Evolutionary conservation across 2,329 filamentous ascomycete genomes (phyloP).

Genomic region (Cytospora mali): DNA sequence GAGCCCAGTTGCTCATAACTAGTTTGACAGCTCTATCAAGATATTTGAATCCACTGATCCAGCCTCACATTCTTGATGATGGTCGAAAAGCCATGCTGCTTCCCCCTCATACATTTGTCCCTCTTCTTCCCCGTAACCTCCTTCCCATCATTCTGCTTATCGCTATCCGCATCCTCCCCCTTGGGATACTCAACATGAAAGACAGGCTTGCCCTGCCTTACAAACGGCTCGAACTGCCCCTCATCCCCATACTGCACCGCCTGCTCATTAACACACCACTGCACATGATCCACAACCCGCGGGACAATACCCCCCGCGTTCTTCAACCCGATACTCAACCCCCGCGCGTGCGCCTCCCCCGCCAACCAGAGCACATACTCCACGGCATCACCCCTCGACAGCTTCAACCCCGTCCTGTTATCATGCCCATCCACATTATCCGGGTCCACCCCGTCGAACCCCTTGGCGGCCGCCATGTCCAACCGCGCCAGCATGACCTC

Average conservation of each 20-base stretch:
- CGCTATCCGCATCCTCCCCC: slow-evolving; percentile 32
- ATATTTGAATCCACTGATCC: slow-evolving; percentile 26
- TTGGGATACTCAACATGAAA: slow-evolving; percentile 65
- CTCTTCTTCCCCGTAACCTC: slow-evolving; percentile 41
- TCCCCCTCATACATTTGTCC: slow-evolving; percentile 31
- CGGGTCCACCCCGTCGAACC: slow-evolving; percentile 61
- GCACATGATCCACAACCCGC: slow-evolving; percentile 41
- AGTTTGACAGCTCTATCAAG: not conserved
- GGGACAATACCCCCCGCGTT: slow-evolving; percentile 55
- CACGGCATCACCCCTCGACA: slow-evolving; percentile 51
- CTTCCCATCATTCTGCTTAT: slow-evolving; percentile 36
- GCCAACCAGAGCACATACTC: slow-evolving; percentile 56
- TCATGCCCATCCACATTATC: slow-evolving; percentile 61
- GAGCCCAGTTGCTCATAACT: not conserved
- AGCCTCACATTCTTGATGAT: slow-evolving; percentile 27
- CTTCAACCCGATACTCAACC: slow-evolving; percentile 58
- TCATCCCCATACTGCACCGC: slow-evolving; percentile 58
- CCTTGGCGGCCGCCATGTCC: slow-evolving; percentile 52
- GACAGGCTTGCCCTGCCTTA: slow-evolving; percentile 56
- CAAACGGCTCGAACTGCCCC: slow-evolving; percentile 50
- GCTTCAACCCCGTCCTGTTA: slow-evolving; percentile 55
- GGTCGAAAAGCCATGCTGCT: slow-evolving; percentile 26
- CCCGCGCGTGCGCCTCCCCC: slow-evolving; percentile 44
- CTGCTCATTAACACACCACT: slow-evolving; percentile 62
- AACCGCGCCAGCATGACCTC: slow-evolving; percentile 56